Conservation (phyloP, 2,329 filamentous ascomycete species). For the Exophiala aquamarina region DNA sequence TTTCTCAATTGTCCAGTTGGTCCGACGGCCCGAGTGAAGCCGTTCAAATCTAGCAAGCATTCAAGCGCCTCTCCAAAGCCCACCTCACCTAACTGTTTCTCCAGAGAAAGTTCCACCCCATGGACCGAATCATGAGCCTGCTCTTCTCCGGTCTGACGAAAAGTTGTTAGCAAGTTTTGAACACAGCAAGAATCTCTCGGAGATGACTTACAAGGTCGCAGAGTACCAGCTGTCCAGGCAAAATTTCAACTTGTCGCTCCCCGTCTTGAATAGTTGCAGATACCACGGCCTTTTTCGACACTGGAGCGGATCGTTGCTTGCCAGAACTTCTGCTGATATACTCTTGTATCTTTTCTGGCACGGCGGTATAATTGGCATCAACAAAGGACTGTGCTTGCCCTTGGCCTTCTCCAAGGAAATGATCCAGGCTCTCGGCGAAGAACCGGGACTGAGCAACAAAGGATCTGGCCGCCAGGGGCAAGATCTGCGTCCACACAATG, state of each 20-base stretch:
- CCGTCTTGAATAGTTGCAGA: slow-evolving; percentile 43
- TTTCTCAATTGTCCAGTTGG: slow-evolving; percentile 40
- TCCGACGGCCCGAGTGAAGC: slow-evolving; percentile 39
- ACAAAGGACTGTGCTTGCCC: slow-evolving; percentile 63
- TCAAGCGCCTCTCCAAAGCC: slow-evolving; percentile 51
- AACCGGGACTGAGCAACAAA: slow-evolving; percentile 70
- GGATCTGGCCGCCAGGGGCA: slow-evolving; percentile 66
- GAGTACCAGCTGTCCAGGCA: slow-evolving; percentile 59
- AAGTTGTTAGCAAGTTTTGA: neutral
- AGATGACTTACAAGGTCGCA: slow-evolving; percentile 55
- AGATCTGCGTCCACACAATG: slow-evolving; percentile 48
- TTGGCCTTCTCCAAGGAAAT: slow-evolving; percentile 58
- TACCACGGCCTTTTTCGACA: slow-evolving; percentile 8
- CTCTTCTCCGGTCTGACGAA: neutral
- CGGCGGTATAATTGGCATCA: neutral
- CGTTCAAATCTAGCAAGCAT: slow-evolving; percentile 37
- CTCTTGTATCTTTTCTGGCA: slow-evolving; percentile 1
- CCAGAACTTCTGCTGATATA: slow-evolving; percentile 4
- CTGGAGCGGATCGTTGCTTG: neutral
- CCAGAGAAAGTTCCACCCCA: slow-evolving; percentile 63
- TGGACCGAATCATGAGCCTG: too few species aligned
- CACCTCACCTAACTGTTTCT: slow-evolving; percentile 59
- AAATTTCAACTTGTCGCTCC: slow-evolving; percentile 68
- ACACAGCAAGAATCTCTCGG: too few species aligned
- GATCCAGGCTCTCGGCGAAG: slow-evolving; percentile 72